A percentile compares a stretch with the other conserved stretches of the same genome.
Evolutionary conservation across 2,329 filamentous ascomycete genomes (phyloP).

Genomic region (Aureobasidium leucospermi): DNA sequence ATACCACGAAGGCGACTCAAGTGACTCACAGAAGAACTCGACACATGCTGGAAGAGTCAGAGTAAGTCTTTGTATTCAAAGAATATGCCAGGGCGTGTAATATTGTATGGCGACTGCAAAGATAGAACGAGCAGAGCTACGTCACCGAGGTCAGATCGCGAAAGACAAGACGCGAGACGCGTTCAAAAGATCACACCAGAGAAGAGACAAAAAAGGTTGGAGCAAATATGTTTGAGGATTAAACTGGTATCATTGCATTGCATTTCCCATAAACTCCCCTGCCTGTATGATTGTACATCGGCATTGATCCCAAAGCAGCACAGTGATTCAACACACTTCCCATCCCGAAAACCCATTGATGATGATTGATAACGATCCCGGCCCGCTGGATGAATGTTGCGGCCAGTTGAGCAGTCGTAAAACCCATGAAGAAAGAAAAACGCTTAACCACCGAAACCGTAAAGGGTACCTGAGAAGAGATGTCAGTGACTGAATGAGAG

Average conservation of each 20-base stretch:
- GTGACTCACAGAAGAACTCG: not conserved
- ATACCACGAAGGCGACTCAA: not conserved
- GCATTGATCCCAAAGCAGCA: conserved; percentile 13
- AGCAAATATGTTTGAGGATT: conserved; percentile 9
- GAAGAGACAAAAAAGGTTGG: not conserved
- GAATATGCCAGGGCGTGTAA: too few relatives aligned
- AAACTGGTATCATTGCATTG: conserved; percentile 18
- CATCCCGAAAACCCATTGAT: conserved; percentile 15
- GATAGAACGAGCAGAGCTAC: too few relatives aligned
- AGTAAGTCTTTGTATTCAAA: too few relatives aligned
- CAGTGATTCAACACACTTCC: conserved; percentile 11
- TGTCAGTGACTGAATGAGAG: conserved; percentile 17
- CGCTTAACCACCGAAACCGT: conserved; percentile 60
- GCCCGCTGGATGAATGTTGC: conserved; percentile 10
- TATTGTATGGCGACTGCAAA: too few relatives aligned
- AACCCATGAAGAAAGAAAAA: conserved; percentile 18
- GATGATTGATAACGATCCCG: conserved; percentile 14
- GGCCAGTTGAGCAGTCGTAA: conserved; percentile 13
- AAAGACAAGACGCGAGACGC: not conserved
- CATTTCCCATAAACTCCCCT: conserved; percentile 17
- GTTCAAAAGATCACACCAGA: not conserved
- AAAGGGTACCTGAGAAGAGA: conserved; percentile 42
- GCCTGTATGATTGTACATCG: conserved; percentile 17
- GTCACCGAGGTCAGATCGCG: not conserved
- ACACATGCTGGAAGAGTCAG: too few relatives aligned